These are phyloP conservation scores for Erigeron canadensis DNA, from an alignment of 129 eudicot species.

Conservation along the genomic window DNA sequence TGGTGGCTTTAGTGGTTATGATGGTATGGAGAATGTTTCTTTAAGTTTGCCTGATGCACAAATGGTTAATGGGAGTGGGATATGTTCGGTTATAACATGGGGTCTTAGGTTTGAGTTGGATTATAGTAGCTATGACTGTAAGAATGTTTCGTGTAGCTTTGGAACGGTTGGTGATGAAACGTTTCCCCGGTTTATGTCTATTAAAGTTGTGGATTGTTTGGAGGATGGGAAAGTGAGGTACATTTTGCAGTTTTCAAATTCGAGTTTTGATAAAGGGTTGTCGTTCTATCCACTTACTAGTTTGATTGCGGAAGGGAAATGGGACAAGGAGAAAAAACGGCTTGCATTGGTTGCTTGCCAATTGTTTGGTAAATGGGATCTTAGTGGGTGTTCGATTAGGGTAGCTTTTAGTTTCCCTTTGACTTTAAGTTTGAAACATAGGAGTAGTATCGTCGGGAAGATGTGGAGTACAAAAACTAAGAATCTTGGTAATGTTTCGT, in stretches of 20 bases:
- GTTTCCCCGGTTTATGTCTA: slow-evolving; percentile 48
- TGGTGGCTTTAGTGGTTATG: slow-evolving; percentile 38
- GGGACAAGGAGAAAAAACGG: slow-evolving; percentile 64
- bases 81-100: slow-evolving; percentile 37
- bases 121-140: slow-evolving; percentile 47
- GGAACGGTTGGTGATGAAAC: slow-evolving; percentile 33
- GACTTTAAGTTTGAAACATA: slow-evolving; percentile 45
- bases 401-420: slow-evolving; percentile 67
- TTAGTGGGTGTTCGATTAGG: slow-evolving; percentile 68
- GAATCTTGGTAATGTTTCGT: slow-evolving; percentile 47
- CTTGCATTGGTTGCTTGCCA: slow-evolving; percentile 73
- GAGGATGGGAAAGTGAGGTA: slow-evolving; percentile 60
- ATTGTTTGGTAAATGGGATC: slow-evolving; percentile 42
- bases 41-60: slow-evolving; percentile 35
- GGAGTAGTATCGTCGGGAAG: slow-evolving; percentile 71
- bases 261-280: slow-evolving; percentile 33
- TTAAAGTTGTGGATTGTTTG: slow-evolving; percentile 58
- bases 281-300: slow-evolving; percentile 54
- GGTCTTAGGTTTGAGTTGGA: slow-evolving; percentile 57
- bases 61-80: slow-evolving; percentile 12
- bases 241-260: slow-evolving; percentile 51
- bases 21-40: slow-evolving; percentile 37
- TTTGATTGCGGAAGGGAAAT: slow-evolving; percentile 77
- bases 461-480: slow-evolving; percentile 68
- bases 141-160: slow-evolving; percentile 50